Conservation (phyloP, 352 stramenopile genomes). For the Globisporangium viniferum region DNA sequence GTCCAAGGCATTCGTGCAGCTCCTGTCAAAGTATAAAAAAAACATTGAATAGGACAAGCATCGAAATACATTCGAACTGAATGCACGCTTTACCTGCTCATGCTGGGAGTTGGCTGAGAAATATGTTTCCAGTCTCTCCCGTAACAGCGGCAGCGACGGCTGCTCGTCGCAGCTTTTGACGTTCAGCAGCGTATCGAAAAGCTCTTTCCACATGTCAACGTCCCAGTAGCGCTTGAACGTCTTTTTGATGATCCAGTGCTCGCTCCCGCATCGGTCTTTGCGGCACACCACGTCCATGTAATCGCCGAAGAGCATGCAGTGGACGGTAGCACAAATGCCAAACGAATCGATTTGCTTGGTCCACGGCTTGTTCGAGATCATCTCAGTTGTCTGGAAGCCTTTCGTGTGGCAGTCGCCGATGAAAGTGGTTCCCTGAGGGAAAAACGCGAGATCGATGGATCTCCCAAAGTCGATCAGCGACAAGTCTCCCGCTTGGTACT, state of each 20-base stretch:
- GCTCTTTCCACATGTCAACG: slow-evolving; percentile 57
- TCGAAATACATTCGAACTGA: background rate
- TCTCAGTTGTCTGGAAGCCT: slow-evolving; percentile 84
- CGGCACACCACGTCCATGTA: slow-evolving; percentile 73
- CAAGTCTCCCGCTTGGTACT: slow-evolving; percentile 41
- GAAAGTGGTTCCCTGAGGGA: slow-evolving; percentile 56
- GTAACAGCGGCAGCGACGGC: slow-evolving; percentile 45
- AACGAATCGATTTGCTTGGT: slow-evolving; percentile 86
- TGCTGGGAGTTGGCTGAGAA: slow-evolving; percentile 39
- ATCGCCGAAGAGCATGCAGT: slow-evolving; percentile 83
- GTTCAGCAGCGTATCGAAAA: slow-evolving; percentile 78
- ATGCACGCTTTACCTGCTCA: slow-evolving; percentile 33
- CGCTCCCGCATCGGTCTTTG: slow-evolving; percentile 21
- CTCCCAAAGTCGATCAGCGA: slow-evolving; percentile 84
- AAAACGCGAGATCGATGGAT: slow-evolving; percentile 70
- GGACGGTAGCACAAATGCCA: slow-evolving; percentile 63
- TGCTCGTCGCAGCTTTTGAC: slow-evolving; percentile 62
- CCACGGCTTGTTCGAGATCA: slow-evolving; percentile 72
- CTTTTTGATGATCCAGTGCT: slow-evolving; percentile 44
- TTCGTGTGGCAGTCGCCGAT: slow-evolving; percentile 76
- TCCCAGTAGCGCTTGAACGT: slow-evolving; percentile 84
- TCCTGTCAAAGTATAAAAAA: slow-evolving; percentile 31
- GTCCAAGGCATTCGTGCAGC: slow-evolving; percentile 41
- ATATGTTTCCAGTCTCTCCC: slow-evolving; percentile 51
- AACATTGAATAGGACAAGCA: slow-evolving; percentile 9